Percentiles rank a stretch among this genome's conserved stretches.
These are phyloP conservation scores for Vigna trinervia DNA, from an alignment of 306 rosid genomes.

Conservation along the genomic window DNA sequence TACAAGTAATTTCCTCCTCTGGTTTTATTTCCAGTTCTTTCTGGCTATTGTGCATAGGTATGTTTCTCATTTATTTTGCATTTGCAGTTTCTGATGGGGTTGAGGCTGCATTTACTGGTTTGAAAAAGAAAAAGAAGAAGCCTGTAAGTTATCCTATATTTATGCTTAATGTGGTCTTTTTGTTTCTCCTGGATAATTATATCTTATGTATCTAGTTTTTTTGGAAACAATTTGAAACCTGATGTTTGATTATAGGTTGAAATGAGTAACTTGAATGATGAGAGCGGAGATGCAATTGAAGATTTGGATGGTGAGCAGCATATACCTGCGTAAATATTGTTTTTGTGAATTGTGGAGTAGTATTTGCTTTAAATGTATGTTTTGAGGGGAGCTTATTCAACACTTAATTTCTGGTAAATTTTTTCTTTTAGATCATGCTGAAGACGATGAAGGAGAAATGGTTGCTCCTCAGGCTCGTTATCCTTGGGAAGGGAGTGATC, in stretches of 20 bases:
- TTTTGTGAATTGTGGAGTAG: slow-evolving; percentile 12
- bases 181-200: not conserved
- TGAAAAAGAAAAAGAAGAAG: slow-evolving; percentile 97
- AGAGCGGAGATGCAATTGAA: slow-evolving; percentile 66
- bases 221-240: slow-evolving; percentile 34
- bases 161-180: not conserved
- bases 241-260: slow-evolving; percentile 67
- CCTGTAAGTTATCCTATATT: slow-evolving; percentile 56
- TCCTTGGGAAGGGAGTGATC: slow-evolving; percentile 97
- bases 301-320: slow-evolving; percentile 69
- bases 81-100: slow-evolving; percentile 84
- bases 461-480: slow-evolving; percentile 51
- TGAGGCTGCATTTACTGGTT: slow-evolving; percentile 80
- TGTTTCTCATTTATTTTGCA: slow-evolving; percentile 29
- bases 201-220: slow-evolving; percentile 11
- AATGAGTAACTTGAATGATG: slow-evolving; percentile 67
- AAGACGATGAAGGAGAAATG: slow-evolving; percentile 70
- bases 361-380: slow-evolving; percentile 21
- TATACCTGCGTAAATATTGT: not conserved
- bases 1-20: not conserved
- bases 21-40: slow-evolving; percentile 16
- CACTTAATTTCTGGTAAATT: not conserved
- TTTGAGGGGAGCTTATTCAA: slow-evolving; percentile 4
- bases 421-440: slow-evolving; percentile 56
- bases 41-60: slow-evolving; percentile 10